Evolutionary conservation across 1,284 basidiomycete genomes (phyloP).

Genomic region (Rhodotorula sp.): DNA sequence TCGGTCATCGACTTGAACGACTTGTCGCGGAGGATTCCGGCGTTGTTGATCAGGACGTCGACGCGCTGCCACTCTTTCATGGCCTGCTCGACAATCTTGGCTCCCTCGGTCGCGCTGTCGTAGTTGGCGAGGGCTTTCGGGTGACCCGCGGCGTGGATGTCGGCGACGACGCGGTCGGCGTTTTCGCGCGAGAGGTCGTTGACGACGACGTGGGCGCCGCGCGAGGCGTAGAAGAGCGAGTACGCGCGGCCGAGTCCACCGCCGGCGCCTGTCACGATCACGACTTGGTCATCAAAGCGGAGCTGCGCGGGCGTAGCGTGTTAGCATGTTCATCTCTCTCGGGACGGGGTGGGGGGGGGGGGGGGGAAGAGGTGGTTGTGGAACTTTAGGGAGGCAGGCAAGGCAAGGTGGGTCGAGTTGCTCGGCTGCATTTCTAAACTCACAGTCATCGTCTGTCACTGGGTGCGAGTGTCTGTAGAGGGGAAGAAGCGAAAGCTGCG

Average conservation of each 20-base stretch:
- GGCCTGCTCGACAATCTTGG: constrained; percentile 74
- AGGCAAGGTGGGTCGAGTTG: too few species aligned
- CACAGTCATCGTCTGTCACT: too few species aligned
- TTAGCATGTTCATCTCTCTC: neutral
- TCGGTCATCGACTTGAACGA: constrained; percentile 53
- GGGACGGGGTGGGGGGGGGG: too few species aligned
- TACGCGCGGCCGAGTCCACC: constrained; percentile 91
- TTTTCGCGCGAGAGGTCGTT: constrained; percentile 88
- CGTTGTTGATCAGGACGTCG: constrained; percentile 82
- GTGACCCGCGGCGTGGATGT: constrained; percentile 68
- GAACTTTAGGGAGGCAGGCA: too few species aligned
- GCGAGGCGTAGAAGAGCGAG: constrained; percentile 80
- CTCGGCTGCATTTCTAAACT: too few species aligned
- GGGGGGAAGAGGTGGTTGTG: too few species aligned
- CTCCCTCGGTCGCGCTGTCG: constrained; percentile 85
- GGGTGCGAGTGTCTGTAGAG: too few species aligned
- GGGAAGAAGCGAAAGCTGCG: too few species aligned
- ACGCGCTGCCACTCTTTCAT: constrained; percentile 81
- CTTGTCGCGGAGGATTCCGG: constrained; percentile 76
- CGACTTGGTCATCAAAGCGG: constrained; percentile 87
- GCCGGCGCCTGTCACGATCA: constrained; percentile 92
- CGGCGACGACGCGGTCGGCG: constrained; percentile 87
- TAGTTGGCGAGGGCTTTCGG: constrained; percentile 83
- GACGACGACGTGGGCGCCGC: constrained; percentile 91
- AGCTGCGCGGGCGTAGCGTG: constrained; percentile 44